Evolutionary conservation across 495 filamentous ascomycete species (phyloP).

Genomic region (Paragyromitra xinjiangensis): DNA sequence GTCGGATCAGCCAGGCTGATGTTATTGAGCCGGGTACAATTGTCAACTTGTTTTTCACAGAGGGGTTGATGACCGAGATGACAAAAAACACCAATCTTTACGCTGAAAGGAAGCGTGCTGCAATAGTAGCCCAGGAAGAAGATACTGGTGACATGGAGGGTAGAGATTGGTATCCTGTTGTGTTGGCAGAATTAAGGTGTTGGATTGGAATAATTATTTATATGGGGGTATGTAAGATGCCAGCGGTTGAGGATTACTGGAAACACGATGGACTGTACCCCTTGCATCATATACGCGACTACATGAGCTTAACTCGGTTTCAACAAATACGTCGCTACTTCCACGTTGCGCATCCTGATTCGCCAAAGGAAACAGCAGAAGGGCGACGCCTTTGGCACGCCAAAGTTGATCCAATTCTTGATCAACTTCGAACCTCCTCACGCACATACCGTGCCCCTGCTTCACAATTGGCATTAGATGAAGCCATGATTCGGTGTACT

Average conservation of each 20-base stretch:
- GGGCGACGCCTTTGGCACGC: not conserved
- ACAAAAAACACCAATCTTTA: conserved; percentile 3
- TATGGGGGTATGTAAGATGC: not conserved
- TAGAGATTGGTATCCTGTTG: not conserved
- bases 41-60: not conserved
- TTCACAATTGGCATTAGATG: too few species aligned
- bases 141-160: not conserved
- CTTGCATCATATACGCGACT: not conserved
- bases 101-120: not conserved
- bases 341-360: not conserved
- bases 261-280: not conserved
- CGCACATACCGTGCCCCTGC: too few species aligned
- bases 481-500: too few species aligned
- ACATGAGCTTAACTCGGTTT: not conserved
- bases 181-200: not conserved
- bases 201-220: conserved; percentile 4
- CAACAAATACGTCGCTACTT: not conserved
- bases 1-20: not conserved
- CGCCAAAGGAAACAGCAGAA: not conserved
- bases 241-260: not conserved
- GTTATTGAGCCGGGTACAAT: conserved; percentile 13
- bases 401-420: conserved; percentile 2
- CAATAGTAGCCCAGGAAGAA: not conserved
- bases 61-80: not conserved
- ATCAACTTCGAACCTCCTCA: not conserved